Base-by-base conservation (phyloP, 352 stramenopile species). In the Peronospora destructor region DNA sequence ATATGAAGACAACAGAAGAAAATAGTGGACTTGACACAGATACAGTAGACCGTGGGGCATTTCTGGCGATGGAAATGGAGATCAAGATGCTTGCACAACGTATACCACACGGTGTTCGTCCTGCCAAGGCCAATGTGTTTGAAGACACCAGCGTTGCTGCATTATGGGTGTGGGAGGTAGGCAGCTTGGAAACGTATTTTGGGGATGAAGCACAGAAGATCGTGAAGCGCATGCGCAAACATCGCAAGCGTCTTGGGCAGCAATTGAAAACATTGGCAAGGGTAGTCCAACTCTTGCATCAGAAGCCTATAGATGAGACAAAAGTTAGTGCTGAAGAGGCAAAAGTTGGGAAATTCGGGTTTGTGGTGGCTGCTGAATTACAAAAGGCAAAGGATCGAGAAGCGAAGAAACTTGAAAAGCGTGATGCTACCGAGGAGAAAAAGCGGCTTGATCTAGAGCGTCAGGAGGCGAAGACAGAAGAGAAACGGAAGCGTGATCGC, bases 11-110 rank as follows among this genome's bases (percentile, higher is more conserved):
- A 25, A 33, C 36, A 6, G 12, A 34, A 2, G 48, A 53, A 6
- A 53, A 56, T 29, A 32, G 23, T 29, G 47, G 13, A 10, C n/a
- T 6, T 14, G 49, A 61, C 6, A 53, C 45, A 4, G 12, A 37
- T 8, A 43, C 53, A 2, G 34, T 64, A 13, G 56, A 66, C 9
- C 59, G 39, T 0, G 36, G 63, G 4, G 41, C 57, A 12, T 38
- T 30, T 26, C 42, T 86, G 14, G 60, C 56, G 19, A 36, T 94
- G 41, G 78, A 94, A 51, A 91, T 91, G 83, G 83, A 88, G 44
- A 87, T 94, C 45, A 94, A 94, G 57, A 86, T 86, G 66, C 62
- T 94, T 9, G 84, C 84, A 23, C 79, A 94, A 58, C 77, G 84
- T 8, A 82, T 61, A 8, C 56, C 71, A 16, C 84, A 92, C 35